Percentiles rank a stretch among this genome's conserved stretches.
These are phyloP conservation scores for Westerdykella ornata DNA, from an alignment of 2,329 filamentous ascomycete species.

Conservation along the genomic window DNA sequence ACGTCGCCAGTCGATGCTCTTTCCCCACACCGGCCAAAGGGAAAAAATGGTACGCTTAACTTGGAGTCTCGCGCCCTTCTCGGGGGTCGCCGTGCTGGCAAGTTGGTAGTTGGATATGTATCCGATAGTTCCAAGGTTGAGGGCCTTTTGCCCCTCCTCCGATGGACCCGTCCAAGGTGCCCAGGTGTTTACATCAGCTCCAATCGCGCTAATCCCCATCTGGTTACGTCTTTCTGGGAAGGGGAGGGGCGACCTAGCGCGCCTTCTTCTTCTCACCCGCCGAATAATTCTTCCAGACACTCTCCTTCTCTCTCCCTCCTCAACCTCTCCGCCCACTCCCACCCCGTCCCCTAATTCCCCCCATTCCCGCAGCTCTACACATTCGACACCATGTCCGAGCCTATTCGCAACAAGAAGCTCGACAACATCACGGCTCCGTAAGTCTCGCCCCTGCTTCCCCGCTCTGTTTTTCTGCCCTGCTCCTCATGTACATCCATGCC, in stretches of 20 bases:
- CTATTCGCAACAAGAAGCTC: constrained; percentile 60
- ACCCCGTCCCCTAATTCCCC: constrained; percentile 4
- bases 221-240: constrained; percentile 10
- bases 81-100: no score
- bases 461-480: background rate
- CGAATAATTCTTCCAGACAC: constrained; percentile 31
- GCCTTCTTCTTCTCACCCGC: constrained; percentile 21
- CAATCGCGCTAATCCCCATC: constrained; percentile 7
- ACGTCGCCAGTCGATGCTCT: no score
- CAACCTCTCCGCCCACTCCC: constrained; percentile 25
- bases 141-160: no score
- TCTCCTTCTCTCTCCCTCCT: constrained; percentile 18
- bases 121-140: no score
- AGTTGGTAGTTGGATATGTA: no score
- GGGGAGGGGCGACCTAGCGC: constrained; percentile 24
- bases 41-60: no score
- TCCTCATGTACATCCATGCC: constrained; percentile 13
- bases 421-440: constrained; percentile 59
- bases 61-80: no score
- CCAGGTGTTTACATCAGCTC: constrained; percentile 10
- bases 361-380: constrained; percentile 16
- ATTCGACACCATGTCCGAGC: constrained; percentile 54
- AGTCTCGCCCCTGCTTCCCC: constrained; percentile 35
- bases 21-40: no score
- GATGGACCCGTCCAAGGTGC: no score